Base-by-base conservation (phyloP, 129 eudicot genomes). In the Flaveria ramosissima region DNA sequence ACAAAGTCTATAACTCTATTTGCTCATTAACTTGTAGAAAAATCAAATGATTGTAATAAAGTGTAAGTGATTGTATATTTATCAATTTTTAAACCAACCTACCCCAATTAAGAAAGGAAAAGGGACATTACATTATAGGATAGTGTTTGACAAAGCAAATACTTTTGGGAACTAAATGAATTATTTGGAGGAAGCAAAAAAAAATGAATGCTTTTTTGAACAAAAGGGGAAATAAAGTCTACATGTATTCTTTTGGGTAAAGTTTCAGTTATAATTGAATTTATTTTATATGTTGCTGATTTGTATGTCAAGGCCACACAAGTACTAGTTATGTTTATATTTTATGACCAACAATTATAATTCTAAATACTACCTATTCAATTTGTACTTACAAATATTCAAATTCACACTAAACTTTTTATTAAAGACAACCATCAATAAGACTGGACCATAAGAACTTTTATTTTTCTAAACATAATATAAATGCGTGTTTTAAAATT, bases 81-180 rank as follows among this genome's bases (percentile, higher is more conserved):
- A 26, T 10, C 53, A 51, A 39, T 50, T 9, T 21, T 51, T 63
- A 24, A 61, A 71, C 12, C 43, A 20, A 68, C 43, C 77, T 48
- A 78, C 82, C 48, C 52, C 55, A 46, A 27, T 62, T 47, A 14
- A 20, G 36, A 50, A 39, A 62, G 13, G 4, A 26, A 48, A 78
- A 71, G 32, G 27, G n/a, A 39, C 19, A 53, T 19, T 79, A 46
- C 47, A 30, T 8, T 64, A 70, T 71, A 71, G 24, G 11, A 68
- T 68, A 42, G 60, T 62, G 67, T 71, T 71, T 71, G 73, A 71
- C 66, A 62, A 76, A 68, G n/a, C 41, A 36, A 36, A 68, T 30
- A 42, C 59, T 77, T 67, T 67, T 68, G 57, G 45, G 46, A 68
- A 42, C 51, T 77, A 55, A 26, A 68, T 17, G 68, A 51, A 70